These are phyloP conservation scores for Cudoniella acicularis DNA, from an alignment of 495 filamentous ascomycete species.

Conservation along the genomic window DNA sequence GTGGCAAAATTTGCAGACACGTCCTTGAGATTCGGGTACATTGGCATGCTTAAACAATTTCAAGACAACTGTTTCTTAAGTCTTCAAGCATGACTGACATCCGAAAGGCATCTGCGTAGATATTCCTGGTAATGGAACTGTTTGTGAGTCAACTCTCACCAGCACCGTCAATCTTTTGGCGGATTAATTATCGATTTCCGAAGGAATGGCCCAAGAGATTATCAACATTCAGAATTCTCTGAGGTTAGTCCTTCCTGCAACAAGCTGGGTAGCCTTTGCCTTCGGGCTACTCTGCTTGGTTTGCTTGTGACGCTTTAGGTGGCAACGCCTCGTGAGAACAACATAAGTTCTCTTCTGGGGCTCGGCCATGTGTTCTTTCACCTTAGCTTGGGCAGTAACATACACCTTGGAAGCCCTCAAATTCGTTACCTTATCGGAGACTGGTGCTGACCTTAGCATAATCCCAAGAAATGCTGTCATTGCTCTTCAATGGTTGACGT, in stretches of 20 bases:
- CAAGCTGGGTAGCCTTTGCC: background rate
- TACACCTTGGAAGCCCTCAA: background rate
- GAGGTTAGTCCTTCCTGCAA: background rate
- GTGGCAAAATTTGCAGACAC: background rate
- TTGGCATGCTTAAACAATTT: no score
- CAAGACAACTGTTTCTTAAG: no score
- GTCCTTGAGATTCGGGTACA: background rate
- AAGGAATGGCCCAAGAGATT: background rate
- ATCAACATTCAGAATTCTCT: background rate
- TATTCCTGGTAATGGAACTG: background rate
- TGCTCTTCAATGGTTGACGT: background rate
- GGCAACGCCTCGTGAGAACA: background rate
- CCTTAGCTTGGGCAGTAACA: background rate
- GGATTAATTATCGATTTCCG: background rate
- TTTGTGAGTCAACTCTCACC: background rate
- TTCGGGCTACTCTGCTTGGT: background rate
- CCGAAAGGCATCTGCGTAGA: background rate
- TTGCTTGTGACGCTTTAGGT: background rate
- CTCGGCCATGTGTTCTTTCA: background rate
- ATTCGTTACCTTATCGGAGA: background rate
- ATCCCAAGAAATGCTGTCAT: background rate
- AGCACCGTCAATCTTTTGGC: background rate
- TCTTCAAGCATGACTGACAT: background rate
- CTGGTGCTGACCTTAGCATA: background rate
- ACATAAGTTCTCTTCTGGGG: background rate